phyloP scores from a whole-genome alignment of 305 asterid species.

The Caryopteris hybrid region DNA sequence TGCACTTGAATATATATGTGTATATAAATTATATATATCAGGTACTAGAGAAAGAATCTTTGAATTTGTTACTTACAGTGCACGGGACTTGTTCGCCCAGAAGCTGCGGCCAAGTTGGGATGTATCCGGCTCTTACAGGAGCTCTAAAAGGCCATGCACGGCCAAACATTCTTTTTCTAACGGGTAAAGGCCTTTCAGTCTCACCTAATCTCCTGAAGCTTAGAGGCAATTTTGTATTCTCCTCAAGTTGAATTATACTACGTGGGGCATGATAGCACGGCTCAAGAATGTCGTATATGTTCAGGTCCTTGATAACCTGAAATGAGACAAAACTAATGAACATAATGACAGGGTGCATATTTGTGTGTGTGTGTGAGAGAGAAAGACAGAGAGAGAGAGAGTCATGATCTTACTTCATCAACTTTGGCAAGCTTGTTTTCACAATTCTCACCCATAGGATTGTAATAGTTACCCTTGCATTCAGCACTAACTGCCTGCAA shows the following conservation, averaged over 20 bases:
- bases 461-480: slow-evolving; percentile 66
- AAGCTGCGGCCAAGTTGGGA: slow-evolving; percentile 87
- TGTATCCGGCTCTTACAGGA: slow-evolving; percentile 75
- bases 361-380: neutral
- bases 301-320: slow-evolving; percentile 57
- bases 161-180: slow-evolving; percentile 83
- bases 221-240: slow-evolving; percentile 46
- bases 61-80: slow-evolving; percentile 48
- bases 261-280: slow-evolving; percentile 74
- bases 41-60: neutral
- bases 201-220: slow-evolving; percentile 93
- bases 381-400: neutral
- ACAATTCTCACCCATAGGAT: slow-evolving; percentile 43
- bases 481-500: slow-evolving; percentile 53
- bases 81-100: slow-evolving; percentile 50
- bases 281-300: slow-evolving; percentile 85
- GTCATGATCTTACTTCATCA: slow-evolving; percentile 38
- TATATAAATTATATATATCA: no score
- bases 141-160: slow-evolving; percentile 98
- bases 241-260: slow-evolving; percentile 25
- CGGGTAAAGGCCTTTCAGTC: slow-evolving; percentile 76
- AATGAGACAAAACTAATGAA: slow-evolving; percentile 3
- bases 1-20: no score
- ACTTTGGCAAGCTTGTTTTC: slow-evolving; percentile 44
- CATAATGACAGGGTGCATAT: neutral